phyloP scores from a whole-genome alignment of 1,284 basidiomycete genomes.

The Irpex lacteus region DNA sequence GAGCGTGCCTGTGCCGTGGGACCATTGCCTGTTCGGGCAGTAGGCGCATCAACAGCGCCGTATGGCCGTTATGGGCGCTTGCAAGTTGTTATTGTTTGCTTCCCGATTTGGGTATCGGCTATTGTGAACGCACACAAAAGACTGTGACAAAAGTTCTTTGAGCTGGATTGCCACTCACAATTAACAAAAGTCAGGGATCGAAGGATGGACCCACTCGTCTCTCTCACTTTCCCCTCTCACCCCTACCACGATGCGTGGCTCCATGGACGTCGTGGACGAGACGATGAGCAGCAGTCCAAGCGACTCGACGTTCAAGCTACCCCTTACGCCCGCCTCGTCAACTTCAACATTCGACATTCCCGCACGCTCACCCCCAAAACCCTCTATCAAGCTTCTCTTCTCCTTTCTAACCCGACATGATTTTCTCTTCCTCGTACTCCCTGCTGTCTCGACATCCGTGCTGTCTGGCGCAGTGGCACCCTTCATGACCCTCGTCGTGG shows the following conservation, averaged over 20 bases:
- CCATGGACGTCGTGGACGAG: slow-evolving; percentile 31
- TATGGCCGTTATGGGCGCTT: background rate
- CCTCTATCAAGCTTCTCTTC: slow-evolving; percentile 63
- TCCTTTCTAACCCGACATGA: slow-evolving; percentile 59
- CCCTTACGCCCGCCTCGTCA: slow-evolving; percentile 22
- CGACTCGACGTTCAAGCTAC: slow-evolving; percentile 25
- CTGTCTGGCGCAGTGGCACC: slow-evolving; percentile 80
- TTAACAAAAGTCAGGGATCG: slow-evolving; percentile 30
- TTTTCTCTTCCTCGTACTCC: slow-evolving; percentile 59
- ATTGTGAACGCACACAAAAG: slow-evolving; percentile 12
- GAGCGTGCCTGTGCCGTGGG: background rate
- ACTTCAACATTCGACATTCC: slow-evolving; percentile 21
- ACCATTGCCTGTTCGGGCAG: background rate
- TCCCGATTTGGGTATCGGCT: background rate
- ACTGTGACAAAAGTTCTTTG: slow-evolving; percentile 5
- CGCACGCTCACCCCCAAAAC: slow-evolving; percentile 36
- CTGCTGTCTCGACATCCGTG: slow-evolving; percentile 70
- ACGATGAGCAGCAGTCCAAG: slow-evolving; percentile 27
- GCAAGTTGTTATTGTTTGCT: background rate
- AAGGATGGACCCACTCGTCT: slow-evolving; percentile 1
- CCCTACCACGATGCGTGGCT: slow-evolving; percentile 31
- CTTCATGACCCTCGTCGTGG: slow-evolving; percentile 91
- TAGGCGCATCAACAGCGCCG: background rate
- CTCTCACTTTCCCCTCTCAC: slow-evolving; percentile 19
- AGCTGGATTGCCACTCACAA: background rate